A percentile compares a stretch with the other conserved stretches of the same genome.
phyloP scores from a whole-genome alignment of 345 rosid genomes.

The Orychophragmus violaceus region DNA sequence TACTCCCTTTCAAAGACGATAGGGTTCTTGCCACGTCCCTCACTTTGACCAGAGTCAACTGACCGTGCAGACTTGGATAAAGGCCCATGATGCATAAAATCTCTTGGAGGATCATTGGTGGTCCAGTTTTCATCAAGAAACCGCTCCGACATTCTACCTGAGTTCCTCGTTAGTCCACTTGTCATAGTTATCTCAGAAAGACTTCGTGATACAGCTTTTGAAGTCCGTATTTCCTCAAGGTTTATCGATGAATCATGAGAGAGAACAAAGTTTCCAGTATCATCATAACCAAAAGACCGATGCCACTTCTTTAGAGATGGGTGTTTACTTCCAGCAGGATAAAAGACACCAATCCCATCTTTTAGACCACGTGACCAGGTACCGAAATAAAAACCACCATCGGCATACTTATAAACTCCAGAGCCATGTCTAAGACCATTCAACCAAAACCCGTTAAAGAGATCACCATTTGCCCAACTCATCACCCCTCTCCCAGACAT shows the following conservation, averaged over 20 bases:
- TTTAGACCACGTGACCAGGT: slow-evolving; percentile 69
- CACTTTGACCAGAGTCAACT: slow-evolving; percentile 31
- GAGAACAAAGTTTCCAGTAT: slow-evolving; percentile 27
- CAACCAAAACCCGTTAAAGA: slow-evolving; percentile 74
- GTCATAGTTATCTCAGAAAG: slow-evolving; percentile 56
- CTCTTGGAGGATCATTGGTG: slow-evolving; percentile 34
- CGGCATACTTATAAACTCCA: slow-evolving; percentile 69
- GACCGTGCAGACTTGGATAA: slow-evolving; percentile 35
- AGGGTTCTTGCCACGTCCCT: slow-evolving; percentile 26
- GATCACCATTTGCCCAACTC: slow-evolving; percentile 85
- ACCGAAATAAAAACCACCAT: slow-evolving; percentile 85
- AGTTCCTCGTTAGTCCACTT: slow-evolving; percentile 34
- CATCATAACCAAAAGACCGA: slow-evolving; percentile 39
- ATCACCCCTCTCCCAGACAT: slow-evolving; percentile 88
- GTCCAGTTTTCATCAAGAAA: slow-evolving; percentile 45
- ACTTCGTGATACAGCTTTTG: slow-evolving; percentile 47
- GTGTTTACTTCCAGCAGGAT: slow-evolving; percentile 72
- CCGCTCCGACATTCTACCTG: slow-evolving; percentile 49
- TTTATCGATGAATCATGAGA: slow-evolving; percentile 40
- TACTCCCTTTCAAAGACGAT: slow-evolving; percentile 80
- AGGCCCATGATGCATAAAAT: slow-evolving; percentile 31
- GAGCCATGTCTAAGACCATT: slow-evolving; percentile 79
- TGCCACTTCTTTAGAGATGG: slow-evolving; percentile 54
- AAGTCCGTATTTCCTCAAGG: slow-evolving; percentile 34
- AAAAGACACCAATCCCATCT: slow-evolving; percentile 85